Evolutionary conservation across 768 basidiomycete species (phyloP).

Genomic region (Kwoniella bestiolae): DNA sequence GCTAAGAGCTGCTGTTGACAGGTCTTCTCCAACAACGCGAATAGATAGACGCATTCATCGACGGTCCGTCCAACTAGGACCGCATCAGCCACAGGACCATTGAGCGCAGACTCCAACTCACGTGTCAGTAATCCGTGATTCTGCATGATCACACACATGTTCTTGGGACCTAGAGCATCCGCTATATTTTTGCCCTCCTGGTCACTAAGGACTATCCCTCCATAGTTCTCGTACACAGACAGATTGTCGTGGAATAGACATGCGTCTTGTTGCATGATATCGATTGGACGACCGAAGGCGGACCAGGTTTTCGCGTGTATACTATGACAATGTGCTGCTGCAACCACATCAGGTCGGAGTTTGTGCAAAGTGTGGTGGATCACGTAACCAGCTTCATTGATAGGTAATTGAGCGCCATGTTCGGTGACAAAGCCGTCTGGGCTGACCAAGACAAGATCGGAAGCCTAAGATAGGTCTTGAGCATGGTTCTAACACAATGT

Average conservation of each 20-base stretch:
- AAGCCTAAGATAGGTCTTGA: background rate
- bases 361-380: conserved; percentile 60
- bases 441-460: background rate
- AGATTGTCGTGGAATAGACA: conserved; percentile 27
- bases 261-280: conserved; percentile 19
- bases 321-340: conserved; percentile 63
- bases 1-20: conserved; percentile 29
- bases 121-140: conserved; percentile 35
- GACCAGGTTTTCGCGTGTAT: conserved; percentile 62
- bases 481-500: conserved; percentile 26
- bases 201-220: conserved; percentile 62
- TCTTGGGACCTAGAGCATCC: conserved; percentile 32
- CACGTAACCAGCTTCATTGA: conserved; percentile 58
- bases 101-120: too few relatives aligned
- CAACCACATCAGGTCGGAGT: conserved; percentile 61
- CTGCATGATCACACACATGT: conserved; percentile 31
- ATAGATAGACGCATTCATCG: conserved; percentile 14
- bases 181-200: conserved; percentile 63
- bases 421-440: conserved; percentile 3
- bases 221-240: conserved; percentile 60
- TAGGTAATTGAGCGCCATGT: background rate
- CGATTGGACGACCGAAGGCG: conserved; percentile 55
- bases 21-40: conserved; percentile 23
- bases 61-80: conserved; percentile 21
- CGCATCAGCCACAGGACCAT: background rate